Evolutionary conservation across 768 basidiomycete genomes (phyloP).

Genomic region (Tulasnella calospora): DNA sequence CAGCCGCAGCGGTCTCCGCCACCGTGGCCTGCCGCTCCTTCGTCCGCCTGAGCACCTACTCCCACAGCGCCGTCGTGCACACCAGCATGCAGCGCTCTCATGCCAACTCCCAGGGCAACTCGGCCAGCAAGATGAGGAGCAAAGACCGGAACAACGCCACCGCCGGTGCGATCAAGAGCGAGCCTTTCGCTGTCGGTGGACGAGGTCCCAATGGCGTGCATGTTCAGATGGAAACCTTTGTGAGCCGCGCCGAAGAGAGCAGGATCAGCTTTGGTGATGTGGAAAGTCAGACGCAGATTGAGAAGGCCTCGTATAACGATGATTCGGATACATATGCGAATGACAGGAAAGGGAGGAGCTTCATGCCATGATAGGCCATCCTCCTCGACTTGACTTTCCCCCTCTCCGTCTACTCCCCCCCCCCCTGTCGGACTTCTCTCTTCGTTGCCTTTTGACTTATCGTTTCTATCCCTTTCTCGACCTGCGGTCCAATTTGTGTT

Average conservation of each 20-base stretch:
- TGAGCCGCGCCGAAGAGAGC: background rate
- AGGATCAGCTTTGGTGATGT: constrained; percentile 17
- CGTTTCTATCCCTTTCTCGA: background rate
- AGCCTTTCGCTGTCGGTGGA: constrained; percentile 16
- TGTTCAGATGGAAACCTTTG: constrained; percentile 25
- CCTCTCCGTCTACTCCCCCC: background rate
- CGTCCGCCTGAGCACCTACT: constrained; percentile 27
- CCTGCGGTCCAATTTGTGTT: background rate
- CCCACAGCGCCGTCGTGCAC: constrained; percentile 2
- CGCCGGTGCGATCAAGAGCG: background rate
- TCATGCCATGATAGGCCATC: background rate
- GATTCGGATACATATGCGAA: background rate
- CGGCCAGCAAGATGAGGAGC: background rate
- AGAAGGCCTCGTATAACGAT: background rate
- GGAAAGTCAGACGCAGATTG: background rate
- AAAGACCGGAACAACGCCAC: background rate
- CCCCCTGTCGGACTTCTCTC: background rate
- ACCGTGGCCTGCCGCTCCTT: constrained; percentile 31
- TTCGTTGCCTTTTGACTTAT: constrained; percentile 1
- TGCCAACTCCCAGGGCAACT: background rate
- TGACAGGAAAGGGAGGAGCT: constrained; percentile 2
- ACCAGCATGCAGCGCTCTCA: background rate
- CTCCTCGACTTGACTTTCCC: background rate
- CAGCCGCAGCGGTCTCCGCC: constrained; percentile 25
- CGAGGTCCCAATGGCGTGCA: background rate